Evolutionary conservation across 75 land plant genomes (phyloP).

Genomic region (Cunninghamia lanceolata): DNA sequence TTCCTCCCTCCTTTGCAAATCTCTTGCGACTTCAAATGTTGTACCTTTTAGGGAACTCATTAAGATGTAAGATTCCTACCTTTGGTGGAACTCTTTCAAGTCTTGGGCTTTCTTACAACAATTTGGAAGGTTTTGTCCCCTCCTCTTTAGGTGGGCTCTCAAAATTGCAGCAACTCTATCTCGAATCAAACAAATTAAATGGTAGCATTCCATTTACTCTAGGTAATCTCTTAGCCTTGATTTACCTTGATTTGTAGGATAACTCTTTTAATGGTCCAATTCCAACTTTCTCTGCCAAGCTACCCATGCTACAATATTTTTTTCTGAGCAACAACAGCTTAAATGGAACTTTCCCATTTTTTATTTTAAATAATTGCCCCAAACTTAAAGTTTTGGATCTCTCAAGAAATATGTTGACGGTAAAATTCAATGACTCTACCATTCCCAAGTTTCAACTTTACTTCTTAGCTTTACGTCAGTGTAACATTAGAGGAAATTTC

Average conservation of each 20-base stretch:
- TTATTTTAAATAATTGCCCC: not conserved
- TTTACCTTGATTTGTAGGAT: not conserved
- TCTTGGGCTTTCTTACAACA: not conserved
- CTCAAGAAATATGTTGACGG: not conserved
- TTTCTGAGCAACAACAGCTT: not conserved
- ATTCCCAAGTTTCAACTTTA: not conserved
- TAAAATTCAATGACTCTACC: not conserved
- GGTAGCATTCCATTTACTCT: not conserved
- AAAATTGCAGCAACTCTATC: not conserved
- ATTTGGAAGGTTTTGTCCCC: not conserved
- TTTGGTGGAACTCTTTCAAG: not conserved
- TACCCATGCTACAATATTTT: no score
- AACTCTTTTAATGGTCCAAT: not conserved
- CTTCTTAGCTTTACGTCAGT: not conserved
- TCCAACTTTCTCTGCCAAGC: no score
- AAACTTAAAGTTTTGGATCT: not conserved
- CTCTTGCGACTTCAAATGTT: no score
- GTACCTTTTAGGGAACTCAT: no score
- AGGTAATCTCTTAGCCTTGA: not conserved
- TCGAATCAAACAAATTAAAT: not conserved
- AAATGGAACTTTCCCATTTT: not conserved
- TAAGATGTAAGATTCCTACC: not conserved
- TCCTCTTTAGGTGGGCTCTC: not conserved
- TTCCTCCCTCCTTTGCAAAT: no score
- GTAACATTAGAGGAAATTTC: conserved; percentile 5